Base-by-base conservation (phyloP, 345 rosid genomes). In the Boechera divaricarpa region DNA sequence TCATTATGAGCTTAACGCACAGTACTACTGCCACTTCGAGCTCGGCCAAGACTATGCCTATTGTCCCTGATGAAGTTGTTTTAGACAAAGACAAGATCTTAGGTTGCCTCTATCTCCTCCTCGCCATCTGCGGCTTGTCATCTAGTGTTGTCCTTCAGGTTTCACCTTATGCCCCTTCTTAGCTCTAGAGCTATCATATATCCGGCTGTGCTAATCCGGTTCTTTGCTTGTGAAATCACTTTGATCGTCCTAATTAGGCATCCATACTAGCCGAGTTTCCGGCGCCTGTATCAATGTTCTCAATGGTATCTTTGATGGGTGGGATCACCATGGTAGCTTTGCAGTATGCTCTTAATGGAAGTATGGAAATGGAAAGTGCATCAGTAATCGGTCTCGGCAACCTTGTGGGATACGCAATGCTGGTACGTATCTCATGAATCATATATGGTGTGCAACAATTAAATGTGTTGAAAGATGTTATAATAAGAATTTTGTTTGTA, bases 61-160 rank as follows among this genome's bases (percentile, higher is more conserved):
- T 78, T 60, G 67, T 78, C 70, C 24, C 77, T 10, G 74, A 67
- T 5, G 63, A 57, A 15, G 41, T 62, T 16, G 49, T 13, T 54
- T 38, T 79, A 9, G 86, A 93, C 62, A 81, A 42, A 54, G 81
- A 91, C 1, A 93, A 85, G 83, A 82, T 93, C 51, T 65, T 87
- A 7, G 98, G 98, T 44, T 90, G 95, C 79, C 31, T 84, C 16
- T 88, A 83, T 78, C 97, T 96, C 35, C 45, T 88, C 45, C 90
- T 84, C 4, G 86, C 95, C 0, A 90, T 91, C 61, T 63, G 86
- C 35, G 73, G 85, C 69, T 60, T 91, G 6, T 87, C 99, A 0
- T 52, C 83, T 87, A 87, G 80, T 72, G 72, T 87, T 45, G 89
- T 91, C 16, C 84, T 95, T 77, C 98, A 95, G 93, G 98, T 92